These are phyloP conservation scores for Exophiala sp. DNA, from an alignment of 2,329 filamentous ascomycete species.

Conservation along the genomic window DNA sequence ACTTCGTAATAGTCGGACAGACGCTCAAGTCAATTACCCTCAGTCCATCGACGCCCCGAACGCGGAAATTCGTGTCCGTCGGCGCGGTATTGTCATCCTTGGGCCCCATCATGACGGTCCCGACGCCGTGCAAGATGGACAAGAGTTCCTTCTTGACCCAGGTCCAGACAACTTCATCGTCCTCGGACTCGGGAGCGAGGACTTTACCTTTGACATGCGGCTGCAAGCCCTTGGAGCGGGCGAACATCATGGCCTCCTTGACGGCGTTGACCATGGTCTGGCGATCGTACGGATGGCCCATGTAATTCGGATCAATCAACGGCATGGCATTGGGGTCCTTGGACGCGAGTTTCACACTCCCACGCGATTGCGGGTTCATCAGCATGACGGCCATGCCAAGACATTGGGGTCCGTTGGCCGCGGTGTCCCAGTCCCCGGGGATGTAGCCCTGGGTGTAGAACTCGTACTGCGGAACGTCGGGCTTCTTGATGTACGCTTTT, in stretches of 20 bases:
- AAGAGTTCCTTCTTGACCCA: conserved; percentile 44
- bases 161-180: conserved; percentile 53
- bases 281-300: conserved; percentile 54
- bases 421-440: conserved; percentile 13
- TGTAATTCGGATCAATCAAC: conserved; percentile 51
- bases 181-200: conserved; percentile 44
- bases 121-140: conserved; percentile 54
- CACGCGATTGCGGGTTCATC: conserved; percentile 54
- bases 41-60: conserved; percentile 37
- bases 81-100: conserved; percentile 40
- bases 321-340: conserved; percentile 50
- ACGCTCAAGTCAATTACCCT: conserved; percentile 45
- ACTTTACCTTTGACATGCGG: conserved; percentile 44
- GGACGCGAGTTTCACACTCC: conserved; percentile 53
- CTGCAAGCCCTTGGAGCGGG: conserved; percentile 40
- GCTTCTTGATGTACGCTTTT: conserved; percentile 44
- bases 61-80: conserved; percentile 44
- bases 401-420: conserved; percentile 15
- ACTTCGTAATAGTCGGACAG: conserved; percentile 36
- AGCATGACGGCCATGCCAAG: conserved; percentile 36
- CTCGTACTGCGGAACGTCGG: conserved; percentile 57
- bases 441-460: conserved; percentile 34
- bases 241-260: conserved; percentile 40
- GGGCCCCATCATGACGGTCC: conserved; percentile 57
- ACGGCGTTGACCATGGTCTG: conserved; percentile 48